phyloP scores from a whole-genome alignment of 2,329 filamentous ascomycete species.

The Fusarium penzigii region DNA sequence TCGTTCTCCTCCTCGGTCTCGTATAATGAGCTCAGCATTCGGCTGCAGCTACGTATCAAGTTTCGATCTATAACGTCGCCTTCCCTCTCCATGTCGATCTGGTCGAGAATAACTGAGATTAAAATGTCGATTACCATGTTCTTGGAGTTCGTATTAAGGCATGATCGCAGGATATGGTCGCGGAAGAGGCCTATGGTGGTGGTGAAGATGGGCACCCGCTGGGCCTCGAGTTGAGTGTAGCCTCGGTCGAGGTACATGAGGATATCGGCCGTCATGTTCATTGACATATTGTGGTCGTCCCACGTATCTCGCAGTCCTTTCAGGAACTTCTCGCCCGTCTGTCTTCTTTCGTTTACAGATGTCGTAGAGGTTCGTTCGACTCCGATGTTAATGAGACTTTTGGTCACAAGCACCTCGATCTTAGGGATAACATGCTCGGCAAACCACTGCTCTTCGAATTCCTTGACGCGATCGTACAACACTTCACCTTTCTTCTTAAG shows the following conservation, averaged over 20 bases:
- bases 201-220: slow-evolving; percentile 77
- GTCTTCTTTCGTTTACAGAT: slow-evolving; percentile 75
- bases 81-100: slow-evolving; percentile 88
- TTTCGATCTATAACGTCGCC: slow-evolving; percentile 86
- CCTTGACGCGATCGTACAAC: slow-evolving; percentile 77
- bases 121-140: slow-evolving; percentile 71
- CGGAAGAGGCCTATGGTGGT: slow-evolving; percentile 86
- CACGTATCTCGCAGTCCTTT: slow-evolving; percentile 74
- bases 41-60: slow-evolving; percentile 78
- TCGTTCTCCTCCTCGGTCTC: slow-evolving; percentile 78
- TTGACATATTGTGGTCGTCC: slow-evolving; percentile 87
- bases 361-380: slow-evolving; percentile 57
- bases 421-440: slow-evolving; percentile 68
- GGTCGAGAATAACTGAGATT: slow-evolving; percentile 80
- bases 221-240: slow-evolving; percentile 66
- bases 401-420: slow-evolving; percentile 71
- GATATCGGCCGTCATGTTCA: slow-evolving; percentile 96
- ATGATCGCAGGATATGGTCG: slow-evolving; percentile 75
- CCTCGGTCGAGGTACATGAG: slow-evolving; percentile 97
- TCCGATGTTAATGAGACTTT: slow-evolving; percentile 62
- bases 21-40: slow-evolving; percentile 89
- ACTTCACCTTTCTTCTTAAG: slow-evolving; percentile 81
- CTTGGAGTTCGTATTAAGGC: slow-evolving; percentile 46
- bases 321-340: slow-evolving; percentile 82
- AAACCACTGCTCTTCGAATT: slow-evolving; percentile 83